Evolutionary conservation across 345 rosid species (phyloP).

Genomic region (Eucalyptus decipiens): DNA sequence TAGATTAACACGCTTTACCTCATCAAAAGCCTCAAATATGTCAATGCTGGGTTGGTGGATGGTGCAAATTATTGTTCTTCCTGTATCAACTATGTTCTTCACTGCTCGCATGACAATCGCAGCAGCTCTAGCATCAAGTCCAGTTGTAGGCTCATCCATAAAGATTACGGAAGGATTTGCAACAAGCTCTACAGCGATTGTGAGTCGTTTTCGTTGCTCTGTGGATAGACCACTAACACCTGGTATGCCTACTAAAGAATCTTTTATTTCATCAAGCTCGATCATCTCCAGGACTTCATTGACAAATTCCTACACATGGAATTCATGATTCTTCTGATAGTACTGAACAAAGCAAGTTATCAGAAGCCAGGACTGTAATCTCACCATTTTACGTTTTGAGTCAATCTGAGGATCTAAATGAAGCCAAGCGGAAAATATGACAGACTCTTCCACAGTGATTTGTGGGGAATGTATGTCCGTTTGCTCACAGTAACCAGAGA

Average conservation of each 20-base stretch:
- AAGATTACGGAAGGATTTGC: constrained; percentile 76
- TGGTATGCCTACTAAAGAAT: constrained; percentile 50
- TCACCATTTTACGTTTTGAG: constrained; percentile 42
- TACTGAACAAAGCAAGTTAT: background rate
- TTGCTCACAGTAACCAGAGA: constrained; percentile 84
- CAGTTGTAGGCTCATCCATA: constrained; percentile 90
- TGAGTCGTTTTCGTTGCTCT: constrained; percentile 72
- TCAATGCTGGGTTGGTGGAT: constrained; percentile 85
- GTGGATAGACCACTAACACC: constrained; percentile 59
- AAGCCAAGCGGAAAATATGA: constrained; percentile 77
- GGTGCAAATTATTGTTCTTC: constrained; percentile 75
- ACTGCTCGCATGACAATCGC: constrained; percentile 80
- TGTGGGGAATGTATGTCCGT: constrained; percentile 72
- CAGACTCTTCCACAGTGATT: constrained; percentile 58
- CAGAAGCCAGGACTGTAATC: background rate
- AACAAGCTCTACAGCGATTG: constrained; percentile 74
- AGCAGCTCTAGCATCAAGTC: constrained; percentile 79
- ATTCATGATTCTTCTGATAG: background rate
- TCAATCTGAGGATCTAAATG: constrained; percentile 53
- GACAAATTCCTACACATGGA: constrained; percentile 45
- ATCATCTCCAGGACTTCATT: constrained; percentile 61
- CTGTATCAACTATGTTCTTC: constrained; percentile 64
- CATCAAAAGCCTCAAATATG: constrained; percentile 80
- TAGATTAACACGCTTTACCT: constrained; percentile 14
- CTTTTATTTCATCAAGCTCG: constrained; percentile 62